Evolutionary conservation across 1,284 basidiomycete species (phyloP), one percentile per base, ranked within the genome.

Genomic region (Sphaerobolus stellatus): DNA sequence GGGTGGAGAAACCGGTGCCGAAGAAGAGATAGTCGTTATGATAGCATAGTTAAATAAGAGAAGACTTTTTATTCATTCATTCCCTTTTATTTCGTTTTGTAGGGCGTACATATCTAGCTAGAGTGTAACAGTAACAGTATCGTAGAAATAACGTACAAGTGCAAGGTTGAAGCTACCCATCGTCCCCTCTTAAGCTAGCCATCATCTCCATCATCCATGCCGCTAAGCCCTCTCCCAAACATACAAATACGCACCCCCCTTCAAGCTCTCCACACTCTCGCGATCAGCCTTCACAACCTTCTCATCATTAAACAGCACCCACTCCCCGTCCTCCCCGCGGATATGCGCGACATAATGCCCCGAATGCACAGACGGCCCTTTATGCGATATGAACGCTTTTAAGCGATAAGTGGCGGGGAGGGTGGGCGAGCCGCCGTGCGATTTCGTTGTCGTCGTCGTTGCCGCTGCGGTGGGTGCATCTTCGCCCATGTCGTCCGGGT

Each of bases 371-470:
- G 91, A 94, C 0, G 93, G 91, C 0, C 95, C 96, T 65, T 98
- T 98, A 77, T 99, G 96, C 54, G 94, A 98, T 64, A 99, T 86
- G 75, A 98, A 98, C 8, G 90, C 91, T 69, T 94, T 92, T 29
- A 98, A 80, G 36, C 75, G 75, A 74, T 94, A 98, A 16, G 71
- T 72, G 1, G 88, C 93, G 0, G 95, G 95, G 1, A 94, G 75
- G 2, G 65, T 64, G 22, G 72, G 71, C n/a, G 80, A 76, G 18
- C 88, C 81, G 20, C 74, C 84, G 5, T 59, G 52, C 22, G 65
- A 64, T 1, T 71, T 33, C 2, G 58, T 30, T 22, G 62, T 48
- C 4, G 64, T 34, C 4, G 41, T 34, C 16, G 44, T 48, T 1
- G 56, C 55, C 3, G 61, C 43, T 0, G 64, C 47, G 0, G 66